phyloP scores from a whole-genome alignment of 257 asterid species.

The Primulina eburnea region DNA sequence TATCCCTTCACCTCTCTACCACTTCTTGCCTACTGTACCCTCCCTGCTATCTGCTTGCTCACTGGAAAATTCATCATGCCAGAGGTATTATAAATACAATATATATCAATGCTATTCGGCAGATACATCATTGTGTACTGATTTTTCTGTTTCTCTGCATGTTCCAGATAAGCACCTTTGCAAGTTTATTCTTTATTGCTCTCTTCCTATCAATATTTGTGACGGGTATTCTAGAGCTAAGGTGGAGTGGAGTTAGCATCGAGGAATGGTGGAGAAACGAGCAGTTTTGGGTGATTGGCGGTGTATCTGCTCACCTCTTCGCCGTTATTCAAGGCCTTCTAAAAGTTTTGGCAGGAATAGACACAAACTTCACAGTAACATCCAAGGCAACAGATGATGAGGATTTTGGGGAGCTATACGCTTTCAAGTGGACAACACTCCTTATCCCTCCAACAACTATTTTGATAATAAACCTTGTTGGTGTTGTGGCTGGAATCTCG shows the following conservation, averaged over 20 bases:
- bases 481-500: conserved; percentile 88
- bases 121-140: neutral
- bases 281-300: conserved; percentile 98
- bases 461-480: conserved; percentile 73
- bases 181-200: conserved; percentile 88
- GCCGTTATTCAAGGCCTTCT: conserved; percentile 82
- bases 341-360: conserved; percentile 80
- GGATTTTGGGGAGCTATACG: conserved; percentile 76
- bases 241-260: conserved; percentile 94
- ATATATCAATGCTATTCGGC: neutral
- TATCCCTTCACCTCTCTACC: conserved; percentile 85
- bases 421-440: conserved; percentile 92
- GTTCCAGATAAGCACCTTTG: conserved; percentile 79
- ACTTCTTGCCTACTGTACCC: conserved; percentile 57
- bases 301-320: conserved; percentile 83
- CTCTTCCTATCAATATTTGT: conserved; percentile 78
- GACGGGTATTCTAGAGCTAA: conserved; percentile 81
- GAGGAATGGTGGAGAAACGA: conserved; percentile 99
- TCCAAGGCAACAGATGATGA: conserved; percentile 79
- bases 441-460: conserved; percentile 91
- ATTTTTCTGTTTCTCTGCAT: conserved; percentile 12
- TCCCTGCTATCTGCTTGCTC: conserved; percentile 87
- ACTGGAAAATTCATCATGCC: conserved; percentile 94
- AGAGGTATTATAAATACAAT: conserved; percentile 44
- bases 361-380: conserved; percentile 87